Evolutionary conservation across 106 monocot genomes (phyloP), one percentile per base, ranked within the genome.

Genomic region (Dioscorea dumetorum): DNA sequence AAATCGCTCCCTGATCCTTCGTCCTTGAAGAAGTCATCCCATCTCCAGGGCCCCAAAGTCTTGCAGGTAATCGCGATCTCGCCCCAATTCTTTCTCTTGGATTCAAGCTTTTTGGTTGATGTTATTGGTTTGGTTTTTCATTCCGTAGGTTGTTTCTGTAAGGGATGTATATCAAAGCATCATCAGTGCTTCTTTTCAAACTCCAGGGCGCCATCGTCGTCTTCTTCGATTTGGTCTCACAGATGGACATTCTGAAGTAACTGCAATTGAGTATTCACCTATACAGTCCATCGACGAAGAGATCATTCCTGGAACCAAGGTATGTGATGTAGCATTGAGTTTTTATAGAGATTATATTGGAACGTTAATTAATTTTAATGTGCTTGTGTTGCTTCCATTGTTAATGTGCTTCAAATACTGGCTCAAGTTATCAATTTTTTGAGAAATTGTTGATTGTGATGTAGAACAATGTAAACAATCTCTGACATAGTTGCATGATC

Each of bases 221-320:
- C 82, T 97, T n/a, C 92, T 97, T 71, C 73, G 86, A 28, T 87
- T 92, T 58, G 58, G 74, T 76, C 89, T 97, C 22, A 97, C 92
- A 32, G 97, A 97, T 78, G 97, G 97, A 50, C 76, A 71, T 3
- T 75, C 79, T 19, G 87, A 97, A 77, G 74, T 75, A 50, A 70
- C 63, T 66, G 97, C 87, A 14, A 79, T 97, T 70, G 97, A 97
- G 76, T 90, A 79, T 70, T 61, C 67, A 23, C 81, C 75, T 14
- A 83, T 97, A 67, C 82, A 82, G 24, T 72, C 74, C 5, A 83
- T 92, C 70, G 71, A 22, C 13, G 82, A 87, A 63, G 87, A 80
- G 48, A 86, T 92, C 19, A 61, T 79, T 81, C 97, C 97, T 70
- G 92, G 97, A 49, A 75, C 82, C 14, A 97, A 97, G 89, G 97